phyloP scores from a whole-genome alignment of 2,329 filamentous ascomycete species.

The Sporothrix mexicana region DNA sequence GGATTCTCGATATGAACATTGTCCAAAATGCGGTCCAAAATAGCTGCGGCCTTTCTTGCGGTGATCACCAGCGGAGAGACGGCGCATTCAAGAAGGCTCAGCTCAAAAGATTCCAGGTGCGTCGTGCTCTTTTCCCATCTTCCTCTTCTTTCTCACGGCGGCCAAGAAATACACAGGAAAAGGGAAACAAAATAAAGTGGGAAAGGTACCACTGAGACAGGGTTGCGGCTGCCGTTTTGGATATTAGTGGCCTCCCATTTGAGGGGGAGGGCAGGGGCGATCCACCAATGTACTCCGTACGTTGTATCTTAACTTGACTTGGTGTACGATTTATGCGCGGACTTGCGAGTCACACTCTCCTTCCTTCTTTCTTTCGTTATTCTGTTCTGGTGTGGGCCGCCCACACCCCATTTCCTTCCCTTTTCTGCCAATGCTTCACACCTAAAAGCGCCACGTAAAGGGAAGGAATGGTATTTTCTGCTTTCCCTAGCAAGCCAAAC shows the following conservation, averaged over 20 bases:
- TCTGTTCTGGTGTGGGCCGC: background rate
- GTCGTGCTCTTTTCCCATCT: background rate
- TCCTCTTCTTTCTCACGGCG: background rate
- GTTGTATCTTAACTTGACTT: too few species aligned
- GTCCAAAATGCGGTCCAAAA: background rate
- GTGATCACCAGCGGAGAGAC: background rate
- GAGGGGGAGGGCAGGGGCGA: background rate
- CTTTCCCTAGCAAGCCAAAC: background rate
- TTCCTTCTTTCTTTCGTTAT: too few species aligned
- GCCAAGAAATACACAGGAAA: background rate
- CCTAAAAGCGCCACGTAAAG: background rate
- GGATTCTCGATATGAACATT: background rate
- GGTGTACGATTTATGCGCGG: background rate
- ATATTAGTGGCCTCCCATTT: conserved; percentile 18
- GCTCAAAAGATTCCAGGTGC: background rate
- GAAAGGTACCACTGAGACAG: background rate
- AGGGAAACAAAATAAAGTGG: conserved; percentile 5
- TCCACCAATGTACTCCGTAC: too few species aligned
- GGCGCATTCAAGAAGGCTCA: background rate
- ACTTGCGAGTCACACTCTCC: background rate
- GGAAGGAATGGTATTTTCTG: background rate
- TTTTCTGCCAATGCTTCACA: background rate
- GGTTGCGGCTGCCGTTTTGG: conserved; percentile 10
- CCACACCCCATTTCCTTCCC: conserved; percentile 12
- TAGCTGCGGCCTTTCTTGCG: background rate